Conservation (phyloP, 495 filamentous ascomycete species). For the Penicillium diatomitis region DNA sequence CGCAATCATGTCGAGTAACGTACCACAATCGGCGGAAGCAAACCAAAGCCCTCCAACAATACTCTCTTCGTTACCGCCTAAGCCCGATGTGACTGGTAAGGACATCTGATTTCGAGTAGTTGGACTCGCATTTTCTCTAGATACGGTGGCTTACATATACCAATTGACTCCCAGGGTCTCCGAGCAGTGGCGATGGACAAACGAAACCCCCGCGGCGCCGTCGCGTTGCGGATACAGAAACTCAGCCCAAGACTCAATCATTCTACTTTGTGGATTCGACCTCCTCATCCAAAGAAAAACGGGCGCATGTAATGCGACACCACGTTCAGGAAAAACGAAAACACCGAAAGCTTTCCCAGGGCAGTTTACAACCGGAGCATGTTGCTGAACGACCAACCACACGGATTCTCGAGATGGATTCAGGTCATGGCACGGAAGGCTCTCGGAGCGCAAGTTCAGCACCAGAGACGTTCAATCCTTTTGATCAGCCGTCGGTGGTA, state of each 20-base stretch:
- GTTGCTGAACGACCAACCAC: constrained; percentile 11
- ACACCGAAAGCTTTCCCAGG: constrained; percentile 23
- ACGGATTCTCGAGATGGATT: constrained; percentile 14
- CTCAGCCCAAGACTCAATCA: constrained; percentile 22
- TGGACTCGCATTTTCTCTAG: background rate
- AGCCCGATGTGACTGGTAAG: constrained; percentile 13
- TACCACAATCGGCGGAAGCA: constrained; percentile 6
- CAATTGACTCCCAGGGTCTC: constrained; percentile 8
- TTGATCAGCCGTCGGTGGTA: constrained; percentile 14
- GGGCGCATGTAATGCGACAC: constrained; percentile 43
- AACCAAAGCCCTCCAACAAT: background rate
- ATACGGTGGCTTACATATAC: background rate
- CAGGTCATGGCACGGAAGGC: constrained; percentile 1
- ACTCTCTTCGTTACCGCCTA: background rate
- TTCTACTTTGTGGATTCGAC: constrained; percentile 40
- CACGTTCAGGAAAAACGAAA: constrained; percentile 38
- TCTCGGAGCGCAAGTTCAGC: too few relatives aligned
- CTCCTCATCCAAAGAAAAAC: constrained; percentile 37
- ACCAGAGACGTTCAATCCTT: background rate
- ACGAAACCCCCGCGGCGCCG: constrained; percentile 19
- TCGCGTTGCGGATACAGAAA: constrained; percentile 11
- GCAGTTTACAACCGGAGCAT: constrained; percentile 10
- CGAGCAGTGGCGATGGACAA: constrained; percentile 12
- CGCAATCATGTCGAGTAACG: constrained; percentile 25
- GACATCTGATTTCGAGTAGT: background rate